Percentiles rank a stretch among this genome's conserved stretches.
These are phyloP conservation scores for Pichia cephalocereana DNA, from an alignment of 805 yeast genomes.

Conservation along the genomic window DNA sequence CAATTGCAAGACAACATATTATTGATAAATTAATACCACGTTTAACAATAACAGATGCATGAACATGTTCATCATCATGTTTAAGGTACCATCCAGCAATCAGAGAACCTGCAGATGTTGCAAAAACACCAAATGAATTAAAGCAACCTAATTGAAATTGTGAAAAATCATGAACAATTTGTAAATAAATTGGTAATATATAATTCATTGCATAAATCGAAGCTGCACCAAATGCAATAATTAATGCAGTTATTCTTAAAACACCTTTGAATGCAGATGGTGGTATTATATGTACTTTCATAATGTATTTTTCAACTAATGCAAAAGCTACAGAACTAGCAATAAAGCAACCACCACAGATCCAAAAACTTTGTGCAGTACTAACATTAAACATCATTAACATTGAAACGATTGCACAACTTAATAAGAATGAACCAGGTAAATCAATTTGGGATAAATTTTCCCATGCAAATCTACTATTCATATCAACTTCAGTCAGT, in stretches of 20 bases:
- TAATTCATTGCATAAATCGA: constrained; percentile 29
- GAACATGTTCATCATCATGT: constrained; percentile 12
- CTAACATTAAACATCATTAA: constrained; percentile 27
- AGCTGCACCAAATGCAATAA: constrained; percentile 30
- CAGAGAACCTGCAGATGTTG: constrained; percentile 32
- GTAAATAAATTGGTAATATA: constrained; percentile 33
- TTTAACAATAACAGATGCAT: constrained; percentile 12
- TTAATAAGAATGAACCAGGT: constrained; percentile 31
- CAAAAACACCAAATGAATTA: constrained; percentile 32
- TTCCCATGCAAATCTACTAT: constrained; percentile 23
- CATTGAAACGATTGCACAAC: constrained; percentile 26
- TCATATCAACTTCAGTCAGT: constrained; percentile 12
- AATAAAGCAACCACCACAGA: constrained; percentile 10
- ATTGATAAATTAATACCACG: constrained; percentile 19
- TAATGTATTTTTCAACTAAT: constrained; percentile 27
- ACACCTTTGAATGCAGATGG: constrained; percentile 30
- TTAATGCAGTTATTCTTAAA: constrained; percentile 29
- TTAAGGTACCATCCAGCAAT: constrained; percentile 28
- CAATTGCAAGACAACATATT: constrained; percentile 15
- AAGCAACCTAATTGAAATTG: constrained; percentile 32
- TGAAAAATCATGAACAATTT: constrained; percentile 31
- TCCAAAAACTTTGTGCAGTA: background rate
- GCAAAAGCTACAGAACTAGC: constrained; percentile 18
- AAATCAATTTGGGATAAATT: constrained; percentile 32
- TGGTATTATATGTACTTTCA: constrained; percentile 33